Base-by-base conservation (phyloP, 345 rosid genomes). In the Syzygium jambos region DNA sequence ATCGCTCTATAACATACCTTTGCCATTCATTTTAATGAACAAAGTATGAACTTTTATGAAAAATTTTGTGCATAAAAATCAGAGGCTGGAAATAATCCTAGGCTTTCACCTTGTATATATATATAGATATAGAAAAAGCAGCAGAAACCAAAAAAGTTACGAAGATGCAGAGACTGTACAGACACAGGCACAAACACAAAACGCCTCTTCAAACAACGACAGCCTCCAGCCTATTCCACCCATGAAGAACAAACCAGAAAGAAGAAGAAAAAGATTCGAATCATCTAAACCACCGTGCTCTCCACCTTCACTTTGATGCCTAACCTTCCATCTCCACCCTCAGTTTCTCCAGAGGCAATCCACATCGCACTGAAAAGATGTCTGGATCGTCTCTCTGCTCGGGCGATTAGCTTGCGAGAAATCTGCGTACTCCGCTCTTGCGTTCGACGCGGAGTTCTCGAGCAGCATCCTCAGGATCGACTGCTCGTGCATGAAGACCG, bases 401-500 rank as follows among this genome's bases (percentile, higher is more conserved):
- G 12, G 49, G 82, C 2, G 15, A 9, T 23, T 5, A 1, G 21
- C 82, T 73, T 73, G 82, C 27, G 49, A 38, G 82, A 73, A 38
- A 22, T 73, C 82, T 21, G 82, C 49, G 49, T 8, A 38, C 49
- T 73, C 93, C 29, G 90, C 82, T 89, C 90, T 90, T 84, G 85
- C 52, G 88, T 85, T 90, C 27, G 93, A 86, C 19, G 90, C 91
- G 46, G 55, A 88, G 65, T 91, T 93, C 68, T 92, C 95, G 7
- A 96, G 86, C 86, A 94, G 87, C 17, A 93, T 89, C 89, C 92
- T 92, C 51, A 96, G 78, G 63, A 93, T 88, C 11, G 98, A 87
- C n/a, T 92, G 93, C 30, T 96, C 97, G 80, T 90, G 96, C 84
- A 89, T 57, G 2, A 90, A 86, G 89, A 87, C 86, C 25, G 93